These are phyloP conservation scores for Moesziomyces antarcticus DNA, from an alignment of 1,284 basidiomycete species.

Conservation along the genomic window DNA sequence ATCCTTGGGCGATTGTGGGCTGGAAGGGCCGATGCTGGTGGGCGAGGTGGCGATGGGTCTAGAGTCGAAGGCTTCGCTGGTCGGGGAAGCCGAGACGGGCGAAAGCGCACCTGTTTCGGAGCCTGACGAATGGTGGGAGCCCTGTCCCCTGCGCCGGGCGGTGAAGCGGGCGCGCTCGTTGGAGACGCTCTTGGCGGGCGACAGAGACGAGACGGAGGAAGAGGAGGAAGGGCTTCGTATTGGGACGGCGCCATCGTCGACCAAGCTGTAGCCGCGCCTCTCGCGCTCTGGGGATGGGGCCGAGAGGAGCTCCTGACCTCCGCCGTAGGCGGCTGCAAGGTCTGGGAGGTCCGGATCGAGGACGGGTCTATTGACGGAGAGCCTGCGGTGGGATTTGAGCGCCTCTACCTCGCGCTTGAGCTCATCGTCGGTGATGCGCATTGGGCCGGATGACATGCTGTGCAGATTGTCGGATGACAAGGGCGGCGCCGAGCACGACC, in stretches of 20 bases:
- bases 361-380: slow-evolving; percentile 61
- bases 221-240: slow-evolving; percentile 38
- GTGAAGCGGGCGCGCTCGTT: slow-evolving; percentile 54
- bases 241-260: slow-evolving; percentile 50
- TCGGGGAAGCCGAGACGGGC: slow-evolving; percentile 15
- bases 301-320: slow-evolving; percentile 47
- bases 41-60: slow-evolving; percentile 19
- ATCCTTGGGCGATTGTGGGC: slow-evolving; percentile 48
- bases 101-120: slow-evolving; percentile 13
- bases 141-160: slow-evolving; percentile 48
- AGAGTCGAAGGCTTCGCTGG: slow-evolving; percentile 21
- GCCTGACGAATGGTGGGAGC: slow-evolving; percentile 28
- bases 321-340: slow-evolving; percentile 52
- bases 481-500: background rate
- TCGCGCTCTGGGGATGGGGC: slow-evolving; percentile 35
- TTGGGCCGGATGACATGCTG: slow-evolving; percentile 30
- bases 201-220: slow-evolving; percentile 15
- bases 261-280: slow-evolving; percentile 46
- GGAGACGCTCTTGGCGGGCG: slow-evolving; percentile 9
- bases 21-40: slow-evolving; percentile 19
- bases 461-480: slow-evolving; percentile 2
- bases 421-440: slow-evolving; percentile 59
- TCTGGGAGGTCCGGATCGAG: slow-evolving; percentile 66
- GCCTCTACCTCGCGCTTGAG: slow-evolving; percentile 65
- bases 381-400: slow-evolving; percentile 63